phyloP scores from a whole-genome alignment of 1,284 basidiomycete genomes.

The Mycena citricolor region DNA sequence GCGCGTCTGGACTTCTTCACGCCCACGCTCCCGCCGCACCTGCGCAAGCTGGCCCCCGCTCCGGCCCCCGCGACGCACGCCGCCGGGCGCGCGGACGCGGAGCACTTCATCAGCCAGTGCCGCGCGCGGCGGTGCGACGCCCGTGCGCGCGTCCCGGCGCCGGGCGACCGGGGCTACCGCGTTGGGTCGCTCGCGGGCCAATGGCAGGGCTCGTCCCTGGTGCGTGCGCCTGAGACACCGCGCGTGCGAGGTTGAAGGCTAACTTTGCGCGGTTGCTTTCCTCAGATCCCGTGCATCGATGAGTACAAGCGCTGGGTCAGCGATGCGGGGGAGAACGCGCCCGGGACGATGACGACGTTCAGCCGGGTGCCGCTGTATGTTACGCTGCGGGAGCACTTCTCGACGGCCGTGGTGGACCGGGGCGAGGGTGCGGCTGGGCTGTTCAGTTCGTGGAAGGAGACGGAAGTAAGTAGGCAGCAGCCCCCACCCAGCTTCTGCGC shows the following conservation, averaged over 20 bases:
- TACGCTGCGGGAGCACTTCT: constrained; percentile 46
- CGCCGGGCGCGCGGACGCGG: constrained; percentile 45
- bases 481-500: too few species aligned
- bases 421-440: constrained; percentile 46
- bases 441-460: constrained; percentile 34
- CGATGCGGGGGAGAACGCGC: constrained; percentile 31
- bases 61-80: constrained; percentile 33
- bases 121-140: constrained; percentile 31
- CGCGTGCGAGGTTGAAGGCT: too few species aligned
- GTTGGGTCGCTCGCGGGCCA: constrained; percentile 42
- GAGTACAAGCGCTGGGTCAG: constrained; percentile 37
- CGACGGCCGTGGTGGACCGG: constrained; percentile 37
- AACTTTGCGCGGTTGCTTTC: too few species aligned
- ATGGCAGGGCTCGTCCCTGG: constrained; percentile 49
- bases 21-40: constrained; percentile 38
- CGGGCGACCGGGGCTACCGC: constrained; percentile 10
- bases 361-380: constrained; percentile 45
- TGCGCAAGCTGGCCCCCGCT: constrained; percentile 32
- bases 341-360: constrained; percentile 34
- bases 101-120: constrained; percentile 41
- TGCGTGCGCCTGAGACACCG: too few species aligned
- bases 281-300: constrained; percentile 37
- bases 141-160: constrained; percentile 27
- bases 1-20: constrained; percentile 37
- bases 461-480: constrained; percentile 35